These are phyloP conservation scores for Lentithecium fluviatile DNA, from an alignment of 495 filamentous ascomycete species.

Conservation along the genomic window DNA sequence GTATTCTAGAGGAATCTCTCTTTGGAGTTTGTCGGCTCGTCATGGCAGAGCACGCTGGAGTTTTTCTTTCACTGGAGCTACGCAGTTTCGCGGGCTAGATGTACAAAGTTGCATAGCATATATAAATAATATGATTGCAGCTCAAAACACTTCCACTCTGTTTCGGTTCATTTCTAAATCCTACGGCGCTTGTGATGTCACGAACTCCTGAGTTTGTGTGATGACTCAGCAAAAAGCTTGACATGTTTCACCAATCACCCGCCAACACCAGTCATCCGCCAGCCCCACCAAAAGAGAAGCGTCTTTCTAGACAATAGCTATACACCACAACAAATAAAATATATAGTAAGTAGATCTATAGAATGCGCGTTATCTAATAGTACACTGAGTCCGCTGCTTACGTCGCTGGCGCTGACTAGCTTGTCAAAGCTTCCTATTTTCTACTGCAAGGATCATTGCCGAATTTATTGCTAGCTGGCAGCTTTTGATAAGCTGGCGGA, in stretches of 20 bases:
- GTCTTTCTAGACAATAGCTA: not conserved
- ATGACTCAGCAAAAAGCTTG: no score
- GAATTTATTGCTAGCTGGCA: no score
- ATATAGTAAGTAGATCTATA: not conserved
- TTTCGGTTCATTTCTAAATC: not conserved
- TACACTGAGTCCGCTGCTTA: no score
- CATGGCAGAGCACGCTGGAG: conserved; percentile 16
- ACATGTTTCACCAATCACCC: no score
- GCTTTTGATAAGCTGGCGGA: no score
- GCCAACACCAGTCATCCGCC: not conserved
- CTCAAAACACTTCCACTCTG: not conserved
- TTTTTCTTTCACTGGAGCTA: not conserved
- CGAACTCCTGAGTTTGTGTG: no score
- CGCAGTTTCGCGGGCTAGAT: conserved; percentile 9
- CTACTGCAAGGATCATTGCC: no score
- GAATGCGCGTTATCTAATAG: not conserved
- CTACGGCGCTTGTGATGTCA: not conserved
- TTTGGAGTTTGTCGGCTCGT: conserved; percentile 23
- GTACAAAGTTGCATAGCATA: conserved; percentile 26
- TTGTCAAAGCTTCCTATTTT: no score
- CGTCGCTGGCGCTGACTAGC: no score
- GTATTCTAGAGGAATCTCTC: conserved; percentile 24
- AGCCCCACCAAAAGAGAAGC: not conserved
- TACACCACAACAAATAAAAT: not conserved
- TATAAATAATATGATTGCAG: conserved; percentile 10